A percentile compares a stretch with the other conserved stretches of the same genome.
These are phyloP conservation scores for Ceratobasidium sp. DNA, from an alignment of 1,284 basidiomycete species.

Conservation along the genomic window DNA sequence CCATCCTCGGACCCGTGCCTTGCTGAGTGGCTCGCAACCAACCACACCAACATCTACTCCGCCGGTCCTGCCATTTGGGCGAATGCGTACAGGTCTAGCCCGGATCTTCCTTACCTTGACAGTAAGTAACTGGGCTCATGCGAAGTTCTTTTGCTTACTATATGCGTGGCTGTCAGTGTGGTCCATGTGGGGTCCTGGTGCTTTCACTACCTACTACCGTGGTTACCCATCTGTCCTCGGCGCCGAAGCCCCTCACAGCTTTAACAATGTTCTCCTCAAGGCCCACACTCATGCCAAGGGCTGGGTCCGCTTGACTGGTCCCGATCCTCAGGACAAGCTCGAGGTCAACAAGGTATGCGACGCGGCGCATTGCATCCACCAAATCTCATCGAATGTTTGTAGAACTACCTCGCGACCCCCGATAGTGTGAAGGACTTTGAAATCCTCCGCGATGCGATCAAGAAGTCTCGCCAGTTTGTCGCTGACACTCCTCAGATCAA, in stretches of 20 bases:
- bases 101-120: constrained; percentile 27
- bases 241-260: constrained; percentile 12
- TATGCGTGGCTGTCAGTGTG: constrained; percentile 8
- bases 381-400: neutral
- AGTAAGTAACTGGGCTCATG: neutral
- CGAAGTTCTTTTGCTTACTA: neutral
- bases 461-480: constrained; percentile 34
- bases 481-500: constrained; percentile 23
- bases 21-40: constrained; percentile 16
- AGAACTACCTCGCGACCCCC: constrained; percentile 36
- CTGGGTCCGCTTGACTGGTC: constrained; percentile 39
- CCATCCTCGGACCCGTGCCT: constrained; percentile 33
- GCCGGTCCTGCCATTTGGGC: constrained; percentile 33
- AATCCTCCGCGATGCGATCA: constrained; percentile 37
- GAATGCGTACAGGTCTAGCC: constrained; percentile 30
- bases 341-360: constrained; percentile 43
- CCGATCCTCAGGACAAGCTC: constrained; percentile 43
- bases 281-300: constrained; percentile 32
- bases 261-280: constrained; percentile 37
- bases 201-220: constrained; percentile 33
- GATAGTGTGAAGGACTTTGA: constrained; percentile 41
- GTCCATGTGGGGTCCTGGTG: constrained; percentile 38
- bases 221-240: constrained; percentile 28
- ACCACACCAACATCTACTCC: constrained; percentile 25
- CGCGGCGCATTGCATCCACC: too few relatives aligned